These are phyloP conservation scores for Apophysomyces elegans DNA, from an alignment of 371 early-diverging fungal genomes.

Conservation along the genomic window DNA sequence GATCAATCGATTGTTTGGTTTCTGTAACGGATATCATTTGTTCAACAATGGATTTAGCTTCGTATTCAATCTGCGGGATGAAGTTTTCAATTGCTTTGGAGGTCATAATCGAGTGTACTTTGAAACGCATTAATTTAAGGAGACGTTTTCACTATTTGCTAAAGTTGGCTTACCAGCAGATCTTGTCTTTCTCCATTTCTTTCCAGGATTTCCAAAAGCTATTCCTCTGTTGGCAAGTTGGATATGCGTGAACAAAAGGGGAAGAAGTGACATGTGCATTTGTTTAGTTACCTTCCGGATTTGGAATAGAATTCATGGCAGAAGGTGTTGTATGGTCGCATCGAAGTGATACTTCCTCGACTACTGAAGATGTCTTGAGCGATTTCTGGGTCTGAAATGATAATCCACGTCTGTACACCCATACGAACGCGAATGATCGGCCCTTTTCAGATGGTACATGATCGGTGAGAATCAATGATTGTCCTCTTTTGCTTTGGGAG, in stretches of 20 bases:
- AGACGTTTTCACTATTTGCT: background rate
- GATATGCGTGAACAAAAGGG: too few species aligned
- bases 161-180: constrained; percentile 13
- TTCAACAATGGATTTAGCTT: constrained; percentile 15
- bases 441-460: background rate
- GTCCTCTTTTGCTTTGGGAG: background rate
- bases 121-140: background rate
- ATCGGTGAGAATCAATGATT: background rate
- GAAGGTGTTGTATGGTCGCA: constrained; percentile 15
- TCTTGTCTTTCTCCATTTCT: constrained; percentile 19
- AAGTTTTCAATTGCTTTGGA: constrained; percentile 20
- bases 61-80: constrained; percentile 9
- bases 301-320: constrained; percentile 20
- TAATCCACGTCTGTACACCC: constrained; percentile 26
- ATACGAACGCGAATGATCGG: constrained; percentile 19
- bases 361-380: constrained; percentile 20
- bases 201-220: constrained; percentile 12
- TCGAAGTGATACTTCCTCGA: constrained; percentile 14
- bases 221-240: constrained; percentile 10
- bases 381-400: constrained; percentile 19
- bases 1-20: constrained; percentile 10
- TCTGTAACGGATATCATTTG: constrained; percentile 8
- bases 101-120: constrained; percentile 16
- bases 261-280: background rate
- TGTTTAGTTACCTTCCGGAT: constrained; percentile 20